Evolutionary conservation across 768 basidiomycete genomes (phyloP).

Genomic region (Piloderma croceum): DNA sequence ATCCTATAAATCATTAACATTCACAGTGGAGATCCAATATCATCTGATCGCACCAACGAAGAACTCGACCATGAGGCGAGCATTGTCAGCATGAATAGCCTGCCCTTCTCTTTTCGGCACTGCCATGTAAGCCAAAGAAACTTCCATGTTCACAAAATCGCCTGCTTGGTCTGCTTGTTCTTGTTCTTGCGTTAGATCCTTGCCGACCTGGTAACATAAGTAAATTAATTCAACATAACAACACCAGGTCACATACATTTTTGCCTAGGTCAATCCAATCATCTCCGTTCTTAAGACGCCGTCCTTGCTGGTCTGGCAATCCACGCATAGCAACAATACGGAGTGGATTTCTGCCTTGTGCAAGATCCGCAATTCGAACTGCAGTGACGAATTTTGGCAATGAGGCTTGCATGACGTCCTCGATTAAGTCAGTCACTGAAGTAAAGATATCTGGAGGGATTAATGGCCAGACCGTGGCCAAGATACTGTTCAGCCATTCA

Average conservation of each 20-base stretch:
- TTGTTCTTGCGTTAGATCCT: constrained; percentile 26
- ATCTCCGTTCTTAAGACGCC: not conserved
- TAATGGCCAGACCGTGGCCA: constrained; percentile 64
- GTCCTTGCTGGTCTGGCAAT: constrained; percentile 31
- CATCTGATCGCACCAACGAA: too few relatives aligned
- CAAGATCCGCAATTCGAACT: constrained; percentile 68
- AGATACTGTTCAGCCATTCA: constrained; percentile 60
- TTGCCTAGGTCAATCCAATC: too few relatives aligned
- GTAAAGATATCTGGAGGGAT: constrained; percentile 64
- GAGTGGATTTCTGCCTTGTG: constrained; percentile 61
- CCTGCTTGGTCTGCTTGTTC: constrained; percentile 38
- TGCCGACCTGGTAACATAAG: constrained; percentile 19
- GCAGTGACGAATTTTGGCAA: constrained; percentile 47
- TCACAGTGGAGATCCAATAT: constrained; percentile 32
- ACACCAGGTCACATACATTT: too few relatives aligned
- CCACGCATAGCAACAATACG: constrained; percentile 61
- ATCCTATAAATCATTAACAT: constrained; percentile 19
- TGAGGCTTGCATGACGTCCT: constrained; percentile 51
- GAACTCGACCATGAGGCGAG: constrained; percentile 67
- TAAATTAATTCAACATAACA: too few relatives aligned
- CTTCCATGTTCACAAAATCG: constrained; percentile 60
- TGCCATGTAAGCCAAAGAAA: constrained; percentile 64
- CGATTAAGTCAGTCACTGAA: constrained; percentile 55
- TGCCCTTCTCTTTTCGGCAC: constrained; percentile 31
- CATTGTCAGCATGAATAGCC: constrained; percentile 46